These are phyloP conservation scores for Oenanthe javanica DNA, from an alignment of 140 eudicot species.

Conservation along the genomic window DNA sequence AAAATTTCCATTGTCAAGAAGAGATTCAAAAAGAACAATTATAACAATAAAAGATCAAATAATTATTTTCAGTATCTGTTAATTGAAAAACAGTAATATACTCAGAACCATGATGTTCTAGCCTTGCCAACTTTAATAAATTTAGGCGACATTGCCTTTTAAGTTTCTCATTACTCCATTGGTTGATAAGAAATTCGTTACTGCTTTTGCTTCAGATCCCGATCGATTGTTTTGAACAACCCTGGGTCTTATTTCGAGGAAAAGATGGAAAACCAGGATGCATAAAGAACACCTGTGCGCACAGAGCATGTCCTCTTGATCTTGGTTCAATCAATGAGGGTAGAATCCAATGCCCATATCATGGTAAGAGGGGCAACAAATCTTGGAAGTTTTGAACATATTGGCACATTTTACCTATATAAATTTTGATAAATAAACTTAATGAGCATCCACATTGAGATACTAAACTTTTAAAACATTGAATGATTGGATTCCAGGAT, in stretches of 20 bases:
- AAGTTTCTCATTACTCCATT: neutral
- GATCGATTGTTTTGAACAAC: constrained; percentile 89
- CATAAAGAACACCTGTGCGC: constrained; percentile 93
- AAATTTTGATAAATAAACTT: neutral
- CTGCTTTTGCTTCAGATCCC: constrained; percentile 48
- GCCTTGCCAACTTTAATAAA: neutral
- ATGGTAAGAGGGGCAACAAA: constrained; percentile 46
- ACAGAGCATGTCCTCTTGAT: constrained; percentile 97
- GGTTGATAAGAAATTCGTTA: neutral
- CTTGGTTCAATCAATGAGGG: constrained; percentile 92
- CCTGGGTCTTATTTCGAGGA: constrained; percentile 97
- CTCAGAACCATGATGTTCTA: neutral
- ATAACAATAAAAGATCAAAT: neutral
- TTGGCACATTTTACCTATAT: neutral
- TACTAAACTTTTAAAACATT: constrained; percentile 13
- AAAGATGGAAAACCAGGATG: constrained; percentile 97
- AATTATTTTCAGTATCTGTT: neutral
- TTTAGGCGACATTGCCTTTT: neutral
- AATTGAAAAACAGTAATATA: neutral
- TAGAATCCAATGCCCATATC: constrained; percentile 96
- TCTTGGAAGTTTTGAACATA: neutral
- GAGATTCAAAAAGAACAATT: neutral
- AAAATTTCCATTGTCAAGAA: neutral
- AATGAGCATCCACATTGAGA: neutral
- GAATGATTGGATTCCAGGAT: constrained; percentile 38